Percentiles rank a stretch among this genome's conserved stretches.
These are phyloP conservation scores for Calonectria multiphialidica DNA, from an alignment of 2,329 filamentous ascomycete species.

Conservation along the genomic window DNA sequence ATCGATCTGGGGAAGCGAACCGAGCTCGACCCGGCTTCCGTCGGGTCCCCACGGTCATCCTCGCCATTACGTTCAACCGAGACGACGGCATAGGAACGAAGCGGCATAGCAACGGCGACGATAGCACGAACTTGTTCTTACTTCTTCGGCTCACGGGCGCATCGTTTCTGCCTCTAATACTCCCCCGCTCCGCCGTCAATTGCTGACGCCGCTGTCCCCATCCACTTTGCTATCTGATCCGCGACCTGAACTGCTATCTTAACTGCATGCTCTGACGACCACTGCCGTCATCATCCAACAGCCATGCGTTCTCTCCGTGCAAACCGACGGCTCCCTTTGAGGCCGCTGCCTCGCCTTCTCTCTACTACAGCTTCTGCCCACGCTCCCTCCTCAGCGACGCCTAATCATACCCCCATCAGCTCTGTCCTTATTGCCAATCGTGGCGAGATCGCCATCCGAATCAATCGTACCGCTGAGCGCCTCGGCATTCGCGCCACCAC, in stretches of 20 bases:
- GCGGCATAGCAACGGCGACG: constrained; percentile 38
- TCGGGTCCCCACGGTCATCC: constrained; percentile 49
- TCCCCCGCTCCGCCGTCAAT: background rate
- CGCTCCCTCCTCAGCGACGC: constrained; percentile 47
- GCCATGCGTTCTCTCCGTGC: constrained; percentile 69
- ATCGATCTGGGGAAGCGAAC: constrained; percentile 40
- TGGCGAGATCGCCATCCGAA: constrained; percentile 95
- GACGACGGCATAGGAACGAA: constrained; percentile 43
- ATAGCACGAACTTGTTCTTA: constrained; percentile 22
- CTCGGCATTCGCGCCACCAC: constrained; percentile 95
- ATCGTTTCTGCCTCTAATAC: constrained; percentile 18
- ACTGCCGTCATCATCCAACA: constrained; percentile 36
- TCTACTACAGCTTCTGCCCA: constrained; percentile 51
- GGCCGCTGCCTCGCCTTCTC: constrained; percentile 54
- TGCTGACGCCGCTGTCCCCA: background rate
- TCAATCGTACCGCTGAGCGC: constrained; percentile 86
- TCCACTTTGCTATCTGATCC: background rate
- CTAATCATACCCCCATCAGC: constrained; percentile 65
- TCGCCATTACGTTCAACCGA: constrained; percentile 37
- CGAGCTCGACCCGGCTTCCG: constrained; percentile 44
- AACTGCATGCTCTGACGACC: background rate
- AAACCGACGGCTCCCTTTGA: constrained; percentile 62
- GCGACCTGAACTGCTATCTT: background rate
- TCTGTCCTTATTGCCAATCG: constrained; percentile 97
- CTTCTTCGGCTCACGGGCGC: constrained; percentile 17